Conservation (phyloP, 805 yeast species). For the Myxozyma neglecta region DNA sequence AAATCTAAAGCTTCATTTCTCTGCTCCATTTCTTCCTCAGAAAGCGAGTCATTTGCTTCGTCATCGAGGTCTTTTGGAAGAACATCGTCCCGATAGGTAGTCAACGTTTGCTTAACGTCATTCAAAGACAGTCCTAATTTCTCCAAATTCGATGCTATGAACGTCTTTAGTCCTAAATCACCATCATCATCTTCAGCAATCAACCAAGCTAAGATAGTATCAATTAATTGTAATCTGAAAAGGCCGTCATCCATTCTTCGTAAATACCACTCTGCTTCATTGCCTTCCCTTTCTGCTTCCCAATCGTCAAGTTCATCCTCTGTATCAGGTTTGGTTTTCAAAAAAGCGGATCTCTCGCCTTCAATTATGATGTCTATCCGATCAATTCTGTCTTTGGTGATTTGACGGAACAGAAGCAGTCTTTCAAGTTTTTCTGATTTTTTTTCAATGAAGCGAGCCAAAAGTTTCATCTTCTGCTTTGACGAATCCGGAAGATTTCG, state of each 20-base stretch:
- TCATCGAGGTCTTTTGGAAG: constrained; percentile 22
- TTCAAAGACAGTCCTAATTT: background rate
- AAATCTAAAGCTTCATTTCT: constrained; percentile 24
- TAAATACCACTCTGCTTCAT: constrained; percentile 30
- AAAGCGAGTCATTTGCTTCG: constrained; percentile 6
- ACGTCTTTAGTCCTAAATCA: constrained; percentile 19
- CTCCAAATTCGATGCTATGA: background rate
- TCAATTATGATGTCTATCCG: constrained; percentile 5
- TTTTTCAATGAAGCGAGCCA: constrained; percentile 31
- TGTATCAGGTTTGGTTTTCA: constrained; percentile 13
- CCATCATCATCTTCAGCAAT: constrained; percentile 31
- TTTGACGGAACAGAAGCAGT: constrained; percentile 11
- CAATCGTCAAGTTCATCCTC: constrained; percentile 14
- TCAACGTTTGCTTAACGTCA: constrained; percentile 20
- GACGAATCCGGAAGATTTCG: constrained; percentile 31
- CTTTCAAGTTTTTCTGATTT: constrained; percentile 25
- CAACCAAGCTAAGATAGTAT: constrained; percentile 31
- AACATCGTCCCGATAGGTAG: constrained; percentile 13
- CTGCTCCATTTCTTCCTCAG: constrained; percentile 22
- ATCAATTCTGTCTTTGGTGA: constrained; percentile 11
- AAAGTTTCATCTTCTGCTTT: constrained; percentile 22
- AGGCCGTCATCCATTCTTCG: constrained; percentile 29
- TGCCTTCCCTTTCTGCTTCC: constrained; percentile 21
- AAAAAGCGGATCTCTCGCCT: constrained; percentile 15
- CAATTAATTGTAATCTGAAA: constrained; percentile 26